Base-by-base conservation (phyloP, 2,329 filamentous ascomycete genomes). In the Sphaceloma murrayae region DNA sequence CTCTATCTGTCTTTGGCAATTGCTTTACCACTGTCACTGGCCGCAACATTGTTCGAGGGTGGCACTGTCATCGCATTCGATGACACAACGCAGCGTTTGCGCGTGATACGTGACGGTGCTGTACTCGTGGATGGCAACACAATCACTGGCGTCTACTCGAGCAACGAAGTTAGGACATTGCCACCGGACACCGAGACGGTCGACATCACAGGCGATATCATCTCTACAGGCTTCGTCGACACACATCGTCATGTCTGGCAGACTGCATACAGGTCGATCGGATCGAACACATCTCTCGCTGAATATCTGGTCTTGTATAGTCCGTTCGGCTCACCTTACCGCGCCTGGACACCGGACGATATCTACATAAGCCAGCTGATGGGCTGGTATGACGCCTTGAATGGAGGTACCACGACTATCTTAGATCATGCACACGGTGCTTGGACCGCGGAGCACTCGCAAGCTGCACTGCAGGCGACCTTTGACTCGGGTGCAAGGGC, bases 401-500 rank as follows among this genome's bases (percentile, higher is more conserved):
- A 72, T 21, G 69, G 67, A 0, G 72, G 73, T 3, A 70, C 73
- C 8, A 76, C 72, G 0, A 70, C 69, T 0, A 62, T 63, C 0
- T 59, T 76, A 0, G 73, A 76, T 43, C 71, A 75, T 38, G 72
- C 72, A 1, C 69, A 72, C 27, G 62, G 69, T 18, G 72, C 11
- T 46, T 51, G 30, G 17, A 32, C 5, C 36, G 44, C 38, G 2
- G 7, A 34, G 3, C 13, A 16, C 10, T 13, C 18, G 11, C 13
- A 34, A 13, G 5, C 5, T 14, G 31, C 13, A 13, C 17, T 16
- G 11, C n/a, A 3, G 6, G 31, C 31, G 8, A 48, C 48, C 13
- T 47, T 49, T 10, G 48, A 46, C 17, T 45, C 46, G 13, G 46
- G 42, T 21, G 36, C 46, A 24, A 51, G 48, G 26, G 44, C n/a